A percentile compares a stretch with the other conserved stretches of the same genome.
Evolutionary conservation across 345 rosid genomes (phyloP).

Genomic region (Passiflora organensis): DNA sequence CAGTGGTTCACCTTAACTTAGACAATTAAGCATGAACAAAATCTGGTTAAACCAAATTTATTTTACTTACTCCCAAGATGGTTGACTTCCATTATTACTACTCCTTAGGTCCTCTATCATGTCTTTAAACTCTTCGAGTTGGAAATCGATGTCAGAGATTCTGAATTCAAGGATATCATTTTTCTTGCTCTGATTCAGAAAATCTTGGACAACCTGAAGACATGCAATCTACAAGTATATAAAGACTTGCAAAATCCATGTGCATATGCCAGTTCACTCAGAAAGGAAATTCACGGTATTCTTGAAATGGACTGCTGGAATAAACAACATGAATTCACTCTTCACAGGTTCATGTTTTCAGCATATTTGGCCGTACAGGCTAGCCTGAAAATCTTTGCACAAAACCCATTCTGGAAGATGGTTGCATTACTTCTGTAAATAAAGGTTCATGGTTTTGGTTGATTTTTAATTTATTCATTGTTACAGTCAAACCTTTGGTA

Average conservation of each 20-base stretch:
- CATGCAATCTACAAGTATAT: constrained; percentile 12
- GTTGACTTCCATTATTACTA: constrained; percentile 51
- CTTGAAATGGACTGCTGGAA: too few relatives aligned
- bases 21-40: constrained; percentile 11
- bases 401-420: too few relatives aligned
- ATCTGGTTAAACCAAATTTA: constrained; percentile 4
- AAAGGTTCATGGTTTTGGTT: constrained; percentile 1
- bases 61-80: constrained; percentile 66
- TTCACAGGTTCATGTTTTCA: background rate
- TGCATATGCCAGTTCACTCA: too few relatives aligned
- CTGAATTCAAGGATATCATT: constrained; percentile 43
- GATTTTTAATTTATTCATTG: too few relatives aligned
- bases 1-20: constrained; percentile 20
- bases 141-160: constrained; percentile 55
- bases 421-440: too few relatives aligned
- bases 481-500: too few relatives aligned
- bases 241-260: constrained; percentile 2
- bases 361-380: background rate
- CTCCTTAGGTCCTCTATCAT: constrained; percentile 58
- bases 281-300: too few relatives aligned
- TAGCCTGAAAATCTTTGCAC: background rate
- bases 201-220: constrained; percentile 76
- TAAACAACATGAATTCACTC: background rate
- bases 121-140: constrained; percentile 67
- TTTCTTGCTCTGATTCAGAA: constrained; percentile 59